Evolutionary conservation across 2,329 filamentous ascomycete genomes (phyloP), one percentile per base, ranked within the genome.

Genomic region (Claviceps humidiphila): DNA sequence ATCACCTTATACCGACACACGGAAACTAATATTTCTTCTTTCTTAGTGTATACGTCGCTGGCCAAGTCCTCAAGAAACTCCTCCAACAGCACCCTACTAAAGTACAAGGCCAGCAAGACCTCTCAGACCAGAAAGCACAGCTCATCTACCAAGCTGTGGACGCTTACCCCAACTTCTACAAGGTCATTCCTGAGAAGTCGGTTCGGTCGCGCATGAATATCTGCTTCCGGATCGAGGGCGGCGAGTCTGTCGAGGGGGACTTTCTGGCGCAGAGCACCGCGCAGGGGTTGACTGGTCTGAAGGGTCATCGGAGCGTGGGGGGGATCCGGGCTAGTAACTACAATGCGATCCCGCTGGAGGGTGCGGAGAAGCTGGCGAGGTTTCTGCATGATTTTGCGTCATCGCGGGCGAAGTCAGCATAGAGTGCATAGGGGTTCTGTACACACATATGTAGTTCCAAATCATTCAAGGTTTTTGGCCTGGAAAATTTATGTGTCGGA

Each of bases 151-250:
- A 49, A 14, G 38, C 38, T 38, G n/a, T 49, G 2, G 47, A 49
- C 7, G 22, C 47, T 16, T 30, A 26, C 2, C 38, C 38, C 8
- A 11, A 41, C 1, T 5, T 22, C n/a, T 97, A 94, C 71, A 75
- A 73, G 54, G 67, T 96, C 37, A 82, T 96, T 0, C 88, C 89
- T 0, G 77, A 85, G 59, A 86, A 85, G 69, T 72, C 73, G 22
- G 85, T 78, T 3, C 84, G 90, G 53, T 95, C 87, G 60, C 76
- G 89, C 52, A 95, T 97, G 86, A 97, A 97, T 69, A 87, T 97
- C 54, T 96, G 89, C 75, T 96, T 96, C 76, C 75, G 89, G 16
- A 77, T 95, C 17, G 73, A 72, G 65, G 66, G 73, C 47, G 78
- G 75, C 45, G 80, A 83, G 22, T 90, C 78, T 13, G 77, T 82